phyloP scores from a whole-genome alignment of 768 basidiomycete species.

The Trametes gibbosa region DNA sequence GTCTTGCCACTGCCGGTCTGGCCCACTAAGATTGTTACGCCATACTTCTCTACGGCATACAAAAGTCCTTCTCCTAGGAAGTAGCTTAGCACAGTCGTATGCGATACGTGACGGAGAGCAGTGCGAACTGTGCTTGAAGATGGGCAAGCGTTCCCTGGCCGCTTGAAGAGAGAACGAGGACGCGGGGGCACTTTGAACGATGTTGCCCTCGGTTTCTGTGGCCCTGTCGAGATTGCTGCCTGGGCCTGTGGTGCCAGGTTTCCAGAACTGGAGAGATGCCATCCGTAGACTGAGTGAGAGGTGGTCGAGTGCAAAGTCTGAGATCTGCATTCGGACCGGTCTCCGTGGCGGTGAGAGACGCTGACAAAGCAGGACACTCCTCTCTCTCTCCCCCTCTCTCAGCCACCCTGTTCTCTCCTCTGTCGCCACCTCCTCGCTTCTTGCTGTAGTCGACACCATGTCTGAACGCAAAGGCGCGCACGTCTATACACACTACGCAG shows the following conservation, averaged over 20 bases:
- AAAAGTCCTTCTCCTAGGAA: slow-evolving; percentile 70
- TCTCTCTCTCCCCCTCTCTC: not conserved
- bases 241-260: slow-evolving; percentile 80
- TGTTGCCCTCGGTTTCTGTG: slow-evolving; percentile 68
- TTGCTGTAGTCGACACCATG: slow-evolving; percentile 43
- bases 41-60: slow-evolving; percentile 79
- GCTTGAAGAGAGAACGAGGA: slow-evolving; percentile 62
- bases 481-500: not conserved
- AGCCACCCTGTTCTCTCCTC: not conserved
- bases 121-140: slow-evolving; percentile 79
- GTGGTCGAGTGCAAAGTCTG: too few species aligned
- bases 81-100: not conserved
- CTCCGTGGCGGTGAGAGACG: too few species aligned
- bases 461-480: slow-evolving; percentile 77
- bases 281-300: too few species aligned
- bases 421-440: not conserved
- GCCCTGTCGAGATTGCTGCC: slow-evolving; percentile 87
- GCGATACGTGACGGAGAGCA: too few species aligned
- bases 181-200: slow-evolving; percentile 63
- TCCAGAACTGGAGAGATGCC: slow-evolving; percentile 76
- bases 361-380: not conserved
- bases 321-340: too few species aligned
- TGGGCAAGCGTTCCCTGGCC: slow-evolving; percentile 82
- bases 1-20: slow-evolving; percentile 98
- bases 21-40: slow-evolving; percentile 85